Evolutionary conservation across 768 basidiomycete species (phyloP).

Genomic region (Leccinum broughii): DNA sequence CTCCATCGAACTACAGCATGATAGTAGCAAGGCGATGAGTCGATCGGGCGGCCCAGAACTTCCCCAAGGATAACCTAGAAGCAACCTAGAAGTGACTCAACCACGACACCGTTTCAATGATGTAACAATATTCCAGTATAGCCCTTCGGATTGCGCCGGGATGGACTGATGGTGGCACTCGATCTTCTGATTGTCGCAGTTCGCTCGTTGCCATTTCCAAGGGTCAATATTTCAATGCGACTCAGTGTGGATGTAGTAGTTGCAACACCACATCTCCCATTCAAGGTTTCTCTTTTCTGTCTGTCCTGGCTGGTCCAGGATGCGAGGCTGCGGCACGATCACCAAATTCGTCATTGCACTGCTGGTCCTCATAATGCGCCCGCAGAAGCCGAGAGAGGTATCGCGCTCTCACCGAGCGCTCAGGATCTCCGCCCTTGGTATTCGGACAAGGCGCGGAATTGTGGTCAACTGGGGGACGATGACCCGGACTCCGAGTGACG

Average conservation of each 20-base stretch:
- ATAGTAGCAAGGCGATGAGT: background rate
- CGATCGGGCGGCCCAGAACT: background rate
- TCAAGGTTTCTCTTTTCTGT: background rate
- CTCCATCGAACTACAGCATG: background rate
- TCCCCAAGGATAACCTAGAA: background rate
- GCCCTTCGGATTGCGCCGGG: background rate
- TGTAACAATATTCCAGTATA: background rate
- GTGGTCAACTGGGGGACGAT: constrained; percentile 31
- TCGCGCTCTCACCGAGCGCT: constrained; percentile 19
- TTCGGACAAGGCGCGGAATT: constrained; percentile 32
- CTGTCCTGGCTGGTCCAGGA: background rate
- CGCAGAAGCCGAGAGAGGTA: too few relatives aligned
- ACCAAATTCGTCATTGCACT: background rate
- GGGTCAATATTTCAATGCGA: background rate
- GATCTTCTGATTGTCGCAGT: background rate
- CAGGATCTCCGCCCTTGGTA: constrained; percentile 89
- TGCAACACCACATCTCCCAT: background rate
- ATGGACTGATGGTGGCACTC: background rate
- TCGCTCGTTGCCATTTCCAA: background rate
- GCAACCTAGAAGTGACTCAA: too few relatives aligned
- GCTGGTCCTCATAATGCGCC: background rate
- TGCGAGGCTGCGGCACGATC: background rate
- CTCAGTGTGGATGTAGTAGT: too few relatives aligned
- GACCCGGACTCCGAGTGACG: constrained; percentile 33
- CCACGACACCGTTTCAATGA: background rate